Evolutionary conservation across 1,139 yeast species (phyloP).

Genomic region (Pichia sp.): DNA sequence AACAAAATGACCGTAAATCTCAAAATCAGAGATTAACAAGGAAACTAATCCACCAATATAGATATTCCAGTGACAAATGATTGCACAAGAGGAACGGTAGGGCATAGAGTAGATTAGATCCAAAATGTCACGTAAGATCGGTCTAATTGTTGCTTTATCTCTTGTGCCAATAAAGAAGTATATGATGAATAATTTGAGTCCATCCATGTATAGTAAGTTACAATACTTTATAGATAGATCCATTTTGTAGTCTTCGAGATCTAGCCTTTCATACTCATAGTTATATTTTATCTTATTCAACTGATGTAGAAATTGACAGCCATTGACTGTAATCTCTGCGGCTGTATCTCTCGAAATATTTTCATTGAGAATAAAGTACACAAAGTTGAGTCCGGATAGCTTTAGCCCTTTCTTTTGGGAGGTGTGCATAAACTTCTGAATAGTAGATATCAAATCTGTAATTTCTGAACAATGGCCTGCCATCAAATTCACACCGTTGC

Average conservation of each 20-base stretch:
- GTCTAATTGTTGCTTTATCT: not conserved
- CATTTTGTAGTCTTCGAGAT: conserved; percentile 17
- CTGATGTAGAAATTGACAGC: conserved; percentile 8
- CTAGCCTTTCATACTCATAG: conserved; percentile 8
- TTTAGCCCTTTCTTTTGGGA: conserved; percentile 9
- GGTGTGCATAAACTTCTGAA: conserved; percentile 8
- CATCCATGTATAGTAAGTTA: conserved; percentile 10
- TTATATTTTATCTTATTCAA: not conserved
- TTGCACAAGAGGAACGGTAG: conserved; percentile 17
- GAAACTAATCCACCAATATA: conserved; percentile 14
- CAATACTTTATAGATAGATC: conserved; percentile 20
- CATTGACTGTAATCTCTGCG: conserved; percentile 9
- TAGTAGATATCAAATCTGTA: not conserved
- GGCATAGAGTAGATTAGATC: conserved; percentile 19
- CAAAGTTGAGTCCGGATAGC: conserved; percentile 18
- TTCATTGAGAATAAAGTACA: conserved; percentile 9
- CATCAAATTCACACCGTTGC: conserved; percentile 15
- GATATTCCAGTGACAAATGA: conserved; percentile 16
- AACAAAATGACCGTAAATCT: conserved; percentile 12
- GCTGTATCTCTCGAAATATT: not conserved
- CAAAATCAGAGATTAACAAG: conserved; percentile 10
- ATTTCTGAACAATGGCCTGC: conserved; percentile 16
- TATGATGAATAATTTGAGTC: conserved; percentile 13
- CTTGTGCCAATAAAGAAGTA: conserved; percentile 17
- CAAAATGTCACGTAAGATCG: conserved; percentile 13